These are phyloP conservation scores for Calocybe indica DNA, from an alignment of 768 basidiomycete genomes.

Conservation along the genomic window DNA sequence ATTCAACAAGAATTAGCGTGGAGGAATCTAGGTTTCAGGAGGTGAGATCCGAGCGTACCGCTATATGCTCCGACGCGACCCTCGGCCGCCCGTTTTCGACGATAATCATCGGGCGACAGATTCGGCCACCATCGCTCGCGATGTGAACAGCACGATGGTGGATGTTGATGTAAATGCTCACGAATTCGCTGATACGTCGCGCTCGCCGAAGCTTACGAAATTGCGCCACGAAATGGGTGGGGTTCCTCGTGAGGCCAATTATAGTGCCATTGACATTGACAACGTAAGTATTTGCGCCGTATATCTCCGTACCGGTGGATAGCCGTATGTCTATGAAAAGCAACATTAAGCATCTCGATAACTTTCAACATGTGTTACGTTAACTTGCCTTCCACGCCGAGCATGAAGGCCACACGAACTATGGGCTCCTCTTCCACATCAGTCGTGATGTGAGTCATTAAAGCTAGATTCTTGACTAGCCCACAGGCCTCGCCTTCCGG, in stretches of 20 bases:
- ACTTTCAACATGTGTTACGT: neutral
- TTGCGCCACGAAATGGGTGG: constrained; percentile 78
- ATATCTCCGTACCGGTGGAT: constrained; percentile 92
- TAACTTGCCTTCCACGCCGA: constrained; percentile 88
- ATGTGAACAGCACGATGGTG: constrained; percentile 95
- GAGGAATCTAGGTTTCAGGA: constrained; percentile 5
- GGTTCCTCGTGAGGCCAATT: constrained; percentile 86
- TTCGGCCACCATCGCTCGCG: constrained; percentile 94
- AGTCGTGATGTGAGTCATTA: constrained; percentile 99
- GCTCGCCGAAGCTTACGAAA: constrained; percentile 92
- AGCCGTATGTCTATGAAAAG: constrained; percentile 73
- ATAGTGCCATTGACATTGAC: constrained; percentile 97
- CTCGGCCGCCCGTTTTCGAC: constrained; percentile 76
- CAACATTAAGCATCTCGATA: constrained; percentile 6
- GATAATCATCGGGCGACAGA: constrained; percentile 96
- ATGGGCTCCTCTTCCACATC: constrained; percentile 97
- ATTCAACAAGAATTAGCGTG: neutral
- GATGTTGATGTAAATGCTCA: constrained; percentile 92
- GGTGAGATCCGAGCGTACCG: constrained; percentile 37
- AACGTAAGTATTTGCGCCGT: constrained; percentile 86
- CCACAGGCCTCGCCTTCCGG: constrained; percentile 99
- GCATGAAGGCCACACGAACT: constrained; percentile 81
- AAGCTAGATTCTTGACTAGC: constrained; percentile 93
- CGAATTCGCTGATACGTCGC: constrained; percentile 91
- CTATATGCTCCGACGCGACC: constrained; percentile 77